phyloP scores from a whole-genome alignment of 2,329 filamentous ascomycete genomes.

The Colletotrichum salicis region DNA sequence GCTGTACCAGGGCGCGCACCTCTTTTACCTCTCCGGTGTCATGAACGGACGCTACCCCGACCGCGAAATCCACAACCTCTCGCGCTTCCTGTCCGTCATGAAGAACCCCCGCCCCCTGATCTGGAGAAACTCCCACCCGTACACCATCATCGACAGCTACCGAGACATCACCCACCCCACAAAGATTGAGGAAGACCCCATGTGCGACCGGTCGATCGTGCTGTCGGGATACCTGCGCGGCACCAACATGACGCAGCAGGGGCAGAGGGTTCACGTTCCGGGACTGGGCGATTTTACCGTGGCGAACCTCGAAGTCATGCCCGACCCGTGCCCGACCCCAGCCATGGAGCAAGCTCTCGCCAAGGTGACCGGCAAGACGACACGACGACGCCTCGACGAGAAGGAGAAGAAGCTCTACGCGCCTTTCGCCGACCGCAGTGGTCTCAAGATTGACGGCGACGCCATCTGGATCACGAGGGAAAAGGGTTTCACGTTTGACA shows the following conservation, averaged over 20 bases:
- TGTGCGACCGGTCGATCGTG: conserved; percentile 90
- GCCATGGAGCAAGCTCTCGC: conserved; percentile 87
- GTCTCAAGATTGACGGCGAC: conserved; percentile 95
- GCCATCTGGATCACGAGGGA: conserved; percentile 87
- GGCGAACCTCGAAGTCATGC: conserved; percentile 83
- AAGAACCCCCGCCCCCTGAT: conserved; percentile 97
- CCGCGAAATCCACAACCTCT: conserved; percentile 94
- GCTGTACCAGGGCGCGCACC: conserved; percentile 93
- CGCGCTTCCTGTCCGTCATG: conserved; percentile 96
- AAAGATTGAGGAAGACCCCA: conserved; percentile 85
- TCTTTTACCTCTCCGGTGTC: conserved; percentile 96
- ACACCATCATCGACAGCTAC: conserved; percentile 92
- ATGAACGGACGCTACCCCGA: conserved; percentile 97
- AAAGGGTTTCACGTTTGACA: conserved; percentile 80
- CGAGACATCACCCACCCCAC: conserved; percentile 95
- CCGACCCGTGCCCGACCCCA: conserved; percentile 95
- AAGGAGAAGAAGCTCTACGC: conserved; percentile 97
- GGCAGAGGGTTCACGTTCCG: conserved; percentile 90
- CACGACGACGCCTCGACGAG: conserved; percentile 84
- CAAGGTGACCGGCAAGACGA: conserved; percentile 85
- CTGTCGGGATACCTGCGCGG: conserved; percentile 94
- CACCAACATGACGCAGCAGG: conserved; percentile 89
- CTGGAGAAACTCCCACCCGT: conserved; percentile 97
- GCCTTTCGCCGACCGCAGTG: conserved; percentile 97
- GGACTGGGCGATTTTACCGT: conserved; percentile 91